phyloP scores from a whole-genome alignment of 192 early-diverging fungal genomes.

The Coemansia pectinata region DNA sequence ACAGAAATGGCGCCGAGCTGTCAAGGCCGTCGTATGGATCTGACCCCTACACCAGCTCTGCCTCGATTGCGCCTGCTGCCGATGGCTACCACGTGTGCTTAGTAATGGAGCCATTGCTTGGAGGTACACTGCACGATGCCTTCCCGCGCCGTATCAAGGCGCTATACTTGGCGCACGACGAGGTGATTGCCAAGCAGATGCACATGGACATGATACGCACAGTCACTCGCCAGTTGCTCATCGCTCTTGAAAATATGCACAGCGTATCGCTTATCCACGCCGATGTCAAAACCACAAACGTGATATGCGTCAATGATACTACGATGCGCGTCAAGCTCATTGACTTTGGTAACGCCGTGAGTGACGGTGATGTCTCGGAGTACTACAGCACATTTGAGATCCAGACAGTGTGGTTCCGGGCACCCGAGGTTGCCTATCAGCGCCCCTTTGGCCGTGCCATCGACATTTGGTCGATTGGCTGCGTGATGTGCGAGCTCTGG shows the following conservation, averaged over 20 bases:
- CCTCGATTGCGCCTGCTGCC: constrained; percentile 1
- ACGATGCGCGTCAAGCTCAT: constrained; percentile 83
- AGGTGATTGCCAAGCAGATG: constrained; percentile 34
- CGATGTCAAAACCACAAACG: constrained; percentile 91
- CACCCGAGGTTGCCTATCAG: constrained; percentile 88
- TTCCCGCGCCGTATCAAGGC: constrained; percentile 42
- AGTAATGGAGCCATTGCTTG: constrained; percentile 53
- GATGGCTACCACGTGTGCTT: constrained; percentile 30
- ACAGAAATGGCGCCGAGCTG: background rate
- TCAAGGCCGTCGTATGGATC: constrained; percentile 5
- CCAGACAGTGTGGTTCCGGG: constrained; percentile 96
- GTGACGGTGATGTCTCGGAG: constrained; percentile 48
- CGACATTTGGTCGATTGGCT: constrained; percentile 90
- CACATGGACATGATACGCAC: constrained; percentile 72
- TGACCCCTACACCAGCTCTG: constrained; percentile 15
- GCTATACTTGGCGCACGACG: constrained; percentile 33
- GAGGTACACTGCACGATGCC: constrained; percentile 48
- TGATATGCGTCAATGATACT: constrained; percentile 72
- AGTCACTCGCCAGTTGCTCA: constrained; percentile 78
- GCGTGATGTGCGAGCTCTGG: constrained; percentile 81
- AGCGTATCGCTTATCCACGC: constrained; percentile 80
- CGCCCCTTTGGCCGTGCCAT: constrained; percentile 64
- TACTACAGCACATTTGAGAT: constrained; percentile 69
- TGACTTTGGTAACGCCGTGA: constrained; percentile 93
- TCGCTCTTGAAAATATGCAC: constrained; percentile 86